Percentiles rank a stretch among this genome's conserved stretches.
phyloP scores from a whole-genome alignment of 169 alveolate species.

The Plasmodium ovale region DNA sequence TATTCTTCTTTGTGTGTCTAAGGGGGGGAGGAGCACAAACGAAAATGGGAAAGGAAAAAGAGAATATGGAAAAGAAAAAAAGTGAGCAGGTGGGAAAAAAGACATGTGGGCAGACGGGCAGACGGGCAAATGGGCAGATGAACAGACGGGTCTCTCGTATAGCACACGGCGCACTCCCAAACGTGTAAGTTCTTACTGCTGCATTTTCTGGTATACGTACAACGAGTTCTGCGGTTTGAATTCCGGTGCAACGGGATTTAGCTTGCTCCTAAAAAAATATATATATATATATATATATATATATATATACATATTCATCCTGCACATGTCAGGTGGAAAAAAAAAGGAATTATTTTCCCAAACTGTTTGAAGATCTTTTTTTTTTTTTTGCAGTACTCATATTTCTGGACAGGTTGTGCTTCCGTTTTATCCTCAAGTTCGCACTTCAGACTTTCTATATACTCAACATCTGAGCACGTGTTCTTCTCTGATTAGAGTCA shows the following conservation, averaged over 20 bases:
- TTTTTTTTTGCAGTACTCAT: conserved; percentile 15
- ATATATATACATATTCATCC: not conserved
- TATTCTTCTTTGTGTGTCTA: conserved; percentile 45
- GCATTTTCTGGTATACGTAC: conserved; percentile 51
- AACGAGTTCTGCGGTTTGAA: conserved; percentile 64
- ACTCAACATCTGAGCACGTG: conserved; percentile 19
- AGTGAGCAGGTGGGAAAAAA: too few relatives aligned
- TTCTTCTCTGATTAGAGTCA: conserved; percentile 4
- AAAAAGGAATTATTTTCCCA: not conserved
- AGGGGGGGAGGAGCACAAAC: not conserved
- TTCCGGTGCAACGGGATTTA: conserved; percentile 67
- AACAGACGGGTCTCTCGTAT: too few relatives aligned
- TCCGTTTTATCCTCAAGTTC: conserved; percentile 30
- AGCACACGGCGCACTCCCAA: not conserved
- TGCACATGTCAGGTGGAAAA: not conserved
- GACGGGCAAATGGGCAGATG: too few relatives aligned
- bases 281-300: not conserved
- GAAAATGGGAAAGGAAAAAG: not conserved
- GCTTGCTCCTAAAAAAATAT: conserved; percentile 41
- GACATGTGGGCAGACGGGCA: too few relatives aligned
- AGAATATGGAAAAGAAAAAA: not conserved
- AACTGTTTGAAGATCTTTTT: not conserved
- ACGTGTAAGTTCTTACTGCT: conserved; percentile 20
- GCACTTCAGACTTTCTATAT: conserved; percentile 38
- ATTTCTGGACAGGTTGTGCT: conserved; percentile 10